These are phyloP conservation scores for Eimeria falciformis DNA, from an alignment of 169 alveolate species.

Conservation along the genomic window DNA sequence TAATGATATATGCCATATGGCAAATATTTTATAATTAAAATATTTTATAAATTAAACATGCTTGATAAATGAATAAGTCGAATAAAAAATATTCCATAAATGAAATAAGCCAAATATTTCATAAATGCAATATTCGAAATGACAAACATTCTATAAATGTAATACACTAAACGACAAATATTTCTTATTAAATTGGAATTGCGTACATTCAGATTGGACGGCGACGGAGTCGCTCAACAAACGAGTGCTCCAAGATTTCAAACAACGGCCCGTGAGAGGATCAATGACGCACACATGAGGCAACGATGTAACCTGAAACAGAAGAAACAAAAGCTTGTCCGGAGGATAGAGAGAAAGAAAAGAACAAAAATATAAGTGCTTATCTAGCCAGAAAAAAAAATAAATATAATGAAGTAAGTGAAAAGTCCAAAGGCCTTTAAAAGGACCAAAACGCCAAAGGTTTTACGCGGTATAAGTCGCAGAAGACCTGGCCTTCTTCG, in stretches of 20 bases:
- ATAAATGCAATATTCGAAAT: background rate
- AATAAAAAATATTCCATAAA: background rate
- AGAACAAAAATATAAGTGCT: background rate
- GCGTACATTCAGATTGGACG: conserved; percentile 76
- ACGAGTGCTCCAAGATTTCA: conserved; percentile 68
- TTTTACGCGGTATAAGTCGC: conserved; percentile 70
- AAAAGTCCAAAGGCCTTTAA: too few species aligned
- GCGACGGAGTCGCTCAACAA: conserved; percentile 65
- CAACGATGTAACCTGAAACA: conserved; percentile 55
- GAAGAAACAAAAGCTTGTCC: background rate
- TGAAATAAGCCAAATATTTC: background rate
- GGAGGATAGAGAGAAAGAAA: background rate
- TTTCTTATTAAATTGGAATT: background rate
- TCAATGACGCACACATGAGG: conserved; percentile 75
- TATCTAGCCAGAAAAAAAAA: background rate
- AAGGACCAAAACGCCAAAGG: background rate
- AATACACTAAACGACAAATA: background rate
- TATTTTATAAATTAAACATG: background rate
- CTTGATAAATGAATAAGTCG: background rate
- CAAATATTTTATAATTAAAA: too few species aligned
- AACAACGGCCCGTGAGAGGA: conserved; percentile 74
- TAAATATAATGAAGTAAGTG: background rate
- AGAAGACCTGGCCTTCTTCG: conserved; percentile 71
- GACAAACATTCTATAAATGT: too few species aligned
- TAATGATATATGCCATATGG: too few species aligned